Percentiles rank a stretch among this genome's conserved stretches.
These are phyloP conservation scores for Syzygium oleosum DNA, from an alignment of 345 rosid genomes.

Conservation along the genomic window DNA sequence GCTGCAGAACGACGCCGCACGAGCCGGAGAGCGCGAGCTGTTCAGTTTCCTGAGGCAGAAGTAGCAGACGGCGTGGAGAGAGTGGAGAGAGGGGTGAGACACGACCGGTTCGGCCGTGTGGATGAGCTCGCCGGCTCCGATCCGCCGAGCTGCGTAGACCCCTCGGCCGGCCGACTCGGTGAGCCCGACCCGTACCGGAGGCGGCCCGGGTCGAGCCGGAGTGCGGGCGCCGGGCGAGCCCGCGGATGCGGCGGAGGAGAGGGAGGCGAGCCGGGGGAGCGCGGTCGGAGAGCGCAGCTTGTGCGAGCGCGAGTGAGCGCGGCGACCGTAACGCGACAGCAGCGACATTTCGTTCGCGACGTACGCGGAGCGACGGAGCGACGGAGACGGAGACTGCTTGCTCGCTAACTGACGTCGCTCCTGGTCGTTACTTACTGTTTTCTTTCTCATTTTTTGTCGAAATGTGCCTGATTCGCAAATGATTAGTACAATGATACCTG, in stretches of 20 bases:
- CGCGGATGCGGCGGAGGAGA: background rate
- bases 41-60: slow-evolving; percentile 51
- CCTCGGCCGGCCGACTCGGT: slow-evolving; percentile 82
- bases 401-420: background rate
- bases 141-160: slow-evolving; percentile 68
- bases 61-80: slow-evolving; percentile 42
- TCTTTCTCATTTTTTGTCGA: background rate
- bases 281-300: background rate
- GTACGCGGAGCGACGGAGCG: background rate
- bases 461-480: background rate
- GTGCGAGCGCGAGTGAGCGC: background rate
- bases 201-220: slow-evolving; percentile 16
- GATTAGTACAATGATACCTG: background rate
- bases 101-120: slow-evolving; percentile 71
- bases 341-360: background rate
- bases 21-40: slow-evolving; percentile 14
- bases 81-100: slow-evolving; percentile 45
- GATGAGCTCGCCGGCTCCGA: slow-evolving; percentile 65
- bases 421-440: background rate
- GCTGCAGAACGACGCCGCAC: slow-evolving; percentile 43
- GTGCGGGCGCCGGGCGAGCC: background rate
- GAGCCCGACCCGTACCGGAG: slow-evolving; percentile 59
- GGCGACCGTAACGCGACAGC: background rate
- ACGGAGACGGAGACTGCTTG: background rate
- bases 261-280: background rate